Percentiles rank a stretch among this genome's conserved stretches.
Evolutionary conservation across 805 yeast species (phyloP).

Genomic region (Yamadazyma ubonensis): DNA sequence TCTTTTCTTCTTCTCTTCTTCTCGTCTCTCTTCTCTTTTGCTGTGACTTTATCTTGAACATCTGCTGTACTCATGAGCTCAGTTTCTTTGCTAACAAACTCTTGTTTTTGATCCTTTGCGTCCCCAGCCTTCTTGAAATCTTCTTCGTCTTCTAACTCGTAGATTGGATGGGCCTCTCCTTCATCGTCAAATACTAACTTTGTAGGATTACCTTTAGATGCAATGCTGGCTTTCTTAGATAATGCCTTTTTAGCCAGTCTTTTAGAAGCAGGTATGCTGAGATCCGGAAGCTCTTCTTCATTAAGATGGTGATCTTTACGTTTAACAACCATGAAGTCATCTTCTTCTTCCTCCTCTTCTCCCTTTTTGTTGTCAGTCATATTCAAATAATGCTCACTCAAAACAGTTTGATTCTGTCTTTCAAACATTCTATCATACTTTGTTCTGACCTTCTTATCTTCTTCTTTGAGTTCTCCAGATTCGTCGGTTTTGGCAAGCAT

Average conservation of each 20-base stretch:
- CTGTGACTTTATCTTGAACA: slow-evolving; percentile 71
- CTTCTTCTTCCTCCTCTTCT: slow-evolving; percentile 47
- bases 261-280: slow-evolving; percentile 69
- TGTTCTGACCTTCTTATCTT: slow-evolving; percentile 59
- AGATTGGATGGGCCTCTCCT: slow-evolving; percentile 86
- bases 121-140: slow-evolving; percentile 76
- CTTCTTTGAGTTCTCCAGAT: slow-evolving; percentile 57
- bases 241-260: slow-evolving; percentile 83
- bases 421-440: slow-evolving; percentile 95
- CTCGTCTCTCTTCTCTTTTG: slow-evolving; percentile 75
- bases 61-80: slow-evolving; percentile 72
- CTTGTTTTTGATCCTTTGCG: slow-evolving; percentile 63
- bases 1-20: slow-evolving; percentile 89
- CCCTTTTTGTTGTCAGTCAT: slow-evolving; percentile 51
- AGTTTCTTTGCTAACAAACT: slow-evolving; percentile 65
- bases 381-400: slow-evolving; percentile 83
- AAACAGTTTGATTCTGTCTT: slow-evolving; percentile 86
- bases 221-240: slow-evolving; percentile 72
- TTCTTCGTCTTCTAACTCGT: slow-evolving; percentile 87
- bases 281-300: slow-evolving; percentile 64
- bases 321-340: slow-evolving; percentile 78
- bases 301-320: slow-evolving; percentile 69
- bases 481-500: slow-evolving; percentile 49
- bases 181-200: slow-evolving; percentile 91
- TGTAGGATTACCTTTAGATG: slow-evolving; percentile 64